Conservation (phyloP, 1,284 basidiomycete species). For the Austroboletus novae-zelandiae region DNA sequence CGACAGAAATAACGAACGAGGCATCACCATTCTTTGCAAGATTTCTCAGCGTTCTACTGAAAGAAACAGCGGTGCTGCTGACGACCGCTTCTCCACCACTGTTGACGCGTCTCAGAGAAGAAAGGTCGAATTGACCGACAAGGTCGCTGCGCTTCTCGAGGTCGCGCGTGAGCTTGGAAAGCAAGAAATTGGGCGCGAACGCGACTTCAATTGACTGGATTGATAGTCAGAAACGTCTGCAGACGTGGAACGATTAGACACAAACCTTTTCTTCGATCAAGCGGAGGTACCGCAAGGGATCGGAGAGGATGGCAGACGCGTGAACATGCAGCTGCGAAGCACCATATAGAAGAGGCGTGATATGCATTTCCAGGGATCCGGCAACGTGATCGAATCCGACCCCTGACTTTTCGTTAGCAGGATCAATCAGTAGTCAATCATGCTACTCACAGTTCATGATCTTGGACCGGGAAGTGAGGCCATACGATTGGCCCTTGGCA, state of each 20-base stretch:
- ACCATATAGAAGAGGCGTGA: slow-evolving; percentile 28
- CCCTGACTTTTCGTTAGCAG: slow-evolving; percentile 21
- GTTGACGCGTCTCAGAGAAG: slow-evolving; percentile 27
- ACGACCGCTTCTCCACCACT: slow-evolving; percentile 42
- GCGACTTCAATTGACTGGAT: slow-evolving; percentile 28
- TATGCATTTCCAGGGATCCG: slow-evolving; percentile 33
- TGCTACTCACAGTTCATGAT: slow-evolving; percentile 29
- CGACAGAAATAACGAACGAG: slow-evolving; percentile 36
- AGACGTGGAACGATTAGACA: not conserved
- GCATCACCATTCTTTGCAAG: slow-evolving; percentile 27
- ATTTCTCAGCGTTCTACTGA: slow-evolving; percentile 33
- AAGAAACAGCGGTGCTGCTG: slow-evolving; percentile 36
- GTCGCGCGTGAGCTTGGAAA: slow-evolving; percentile 39
- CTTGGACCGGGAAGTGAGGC: slow-evolving; percentile 24
- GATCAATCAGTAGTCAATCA: not conserved
- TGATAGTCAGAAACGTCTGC: not conserved
- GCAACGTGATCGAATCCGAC: slow-evolving; percentile 39
- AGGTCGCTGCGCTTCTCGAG: slow-evolving; percentile 25
- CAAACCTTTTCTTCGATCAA: slow-evolving; percentile 30
- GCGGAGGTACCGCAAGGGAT: slow-evolving; percentile 24
- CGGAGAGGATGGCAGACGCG: slow-evolving; percentile 30
- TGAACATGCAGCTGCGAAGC: slow-evolving; percentile 33
- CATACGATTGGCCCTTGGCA: slow-evolving; percentile 25
- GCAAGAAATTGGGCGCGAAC: slow-evolving; percentile 46
- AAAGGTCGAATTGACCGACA: slow-evolving; percentile 19